phyloP scores from a whole-genome alignment of 495 filamentous ascomycete genomes.

The Daldinia vernicosa region DNA sequence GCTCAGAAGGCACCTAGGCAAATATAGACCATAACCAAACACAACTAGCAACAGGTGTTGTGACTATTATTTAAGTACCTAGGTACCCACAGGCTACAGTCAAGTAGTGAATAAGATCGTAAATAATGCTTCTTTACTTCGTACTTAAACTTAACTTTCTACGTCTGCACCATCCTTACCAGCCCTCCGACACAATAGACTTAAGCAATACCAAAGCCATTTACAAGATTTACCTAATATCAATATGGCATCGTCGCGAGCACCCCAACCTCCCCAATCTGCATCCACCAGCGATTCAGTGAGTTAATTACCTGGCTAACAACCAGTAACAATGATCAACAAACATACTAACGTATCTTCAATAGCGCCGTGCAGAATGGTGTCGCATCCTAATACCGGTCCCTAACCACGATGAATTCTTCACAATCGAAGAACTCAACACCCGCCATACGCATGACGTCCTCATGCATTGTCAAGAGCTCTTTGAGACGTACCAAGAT shows the following conservation, averaged over 20 bases:
- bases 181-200: no score
- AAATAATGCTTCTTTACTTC: no score
- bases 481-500: background rate
- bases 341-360: background rate
- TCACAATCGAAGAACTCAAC: background rate
- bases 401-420: background rate
- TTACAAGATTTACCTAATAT: background rate
- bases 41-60: no score
- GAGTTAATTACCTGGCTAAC: background rate
- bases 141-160: no score
- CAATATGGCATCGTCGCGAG: background rate
- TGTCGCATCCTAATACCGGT: background rate
- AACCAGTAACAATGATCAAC: background rate
- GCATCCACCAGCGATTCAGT: background rate
- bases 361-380: background rate
- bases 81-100: no score
- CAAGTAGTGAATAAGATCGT: no score
- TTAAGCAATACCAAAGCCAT: no score
- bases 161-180: background rate
- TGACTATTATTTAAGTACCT: no score
- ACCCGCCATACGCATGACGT: background rate
- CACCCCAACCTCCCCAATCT: background rate
- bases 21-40: no score
- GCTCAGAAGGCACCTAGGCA: no score
- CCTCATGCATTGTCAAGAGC: background rate